phyloP scores from a whole-genome alignment of 805 yeast genomes.

The Starmerella stellata region DNA sequence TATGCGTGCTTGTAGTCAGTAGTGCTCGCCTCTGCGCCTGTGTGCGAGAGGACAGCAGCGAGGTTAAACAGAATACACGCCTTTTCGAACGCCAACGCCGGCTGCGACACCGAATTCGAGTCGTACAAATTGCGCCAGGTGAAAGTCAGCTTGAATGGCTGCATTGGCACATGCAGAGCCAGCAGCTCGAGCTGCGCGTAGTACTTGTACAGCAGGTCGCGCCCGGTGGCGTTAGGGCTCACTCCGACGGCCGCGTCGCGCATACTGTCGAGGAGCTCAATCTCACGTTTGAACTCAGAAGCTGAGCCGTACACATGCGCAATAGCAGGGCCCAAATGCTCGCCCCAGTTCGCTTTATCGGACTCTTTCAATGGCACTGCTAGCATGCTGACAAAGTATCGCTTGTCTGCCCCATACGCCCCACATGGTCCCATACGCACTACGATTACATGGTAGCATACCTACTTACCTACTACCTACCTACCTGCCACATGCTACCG shows the following conservation, averaged over 20 bases:
- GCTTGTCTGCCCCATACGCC: too few relatives aligned
- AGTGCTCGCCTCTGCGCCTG: slow-evolving; percentile 21
- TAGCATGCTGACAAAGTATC: too few relatives aligned
- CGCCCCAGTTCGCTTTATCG: slow-evolving; percentile 45
- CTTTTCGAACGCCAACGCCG: slow-evolving; percentile 74
- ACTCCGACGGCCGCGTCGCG: slow-evolving; percentile 40
- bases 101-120: slow-evolving; percentile 36
- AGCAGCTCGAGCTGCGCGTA: slow-evolving; percentile 68
- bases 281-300: slow-evolving; percentile 40
- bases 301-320: slow-evolving; percentile 44
- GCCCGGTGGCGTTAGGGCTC: slow-evolving; percentile 29
- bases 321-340: slow-evolving; percentile 41
- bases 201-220: slow-evolving; percentile 45
- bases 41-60: slow-evolving; percentile 41
- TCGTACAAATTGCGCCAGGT: slow-evolving; percentile 64
- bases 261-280: slow-evolving; percentile 35
- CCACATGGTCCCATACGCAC: too few relatives aligned
- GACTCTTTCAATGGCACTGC: slow-evolving; percentile 29
- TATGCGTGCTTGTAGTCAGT: slow-evolving; percentile 39
- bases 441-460: too few relatives aligned
- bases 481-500: too few relatives aligned
- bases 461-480: too few relatives aligned
- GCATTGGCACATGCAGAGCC: slow-evolving; percentile 54
- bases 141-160: slow-evolving; percentile 32
- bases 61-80: slow-evolving; percentile 68